phyloP scores from a whole-genome alignment of 2,329 filamentous ascomycete genomes.

The Colletotrichum tamarilloi region DNA sequence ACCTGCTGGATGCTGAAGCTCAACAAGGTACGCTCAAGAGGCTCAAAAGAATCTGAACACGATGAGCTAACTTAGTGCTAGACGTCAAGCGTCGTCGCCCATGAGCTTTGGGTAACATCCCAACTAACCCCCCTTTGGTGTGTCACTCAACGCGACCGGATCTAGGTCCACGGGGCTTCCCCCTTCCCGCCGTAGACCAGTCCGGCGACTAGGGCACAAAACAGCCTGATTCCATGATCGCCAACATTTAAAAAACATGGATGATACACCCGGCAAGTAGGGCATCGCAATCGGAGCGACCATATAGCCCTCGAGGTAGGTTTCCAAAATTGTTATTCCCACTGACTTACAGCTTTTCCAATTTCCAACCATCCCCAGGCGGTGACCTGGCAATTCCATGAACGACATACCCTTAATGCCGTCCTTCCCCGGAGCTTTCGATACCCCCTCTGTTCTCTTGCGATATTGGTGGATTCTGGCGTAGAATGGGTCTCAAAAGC shows the following conservation, averaged over 20 bases:
- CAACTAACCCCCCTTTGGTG: slow-evolving; percentile 25
- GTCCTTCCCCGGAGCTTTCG: slow-evolving; percentile 18
- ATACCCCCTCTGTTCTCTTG: slow-evolving; percentile 31
- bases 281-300: neutral
- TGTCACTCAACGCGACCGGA: neutral
- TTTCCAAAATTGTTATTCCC: slow-evolving; percentile 10
- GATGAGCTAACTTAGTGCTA: slow-evolving; percentile 32
- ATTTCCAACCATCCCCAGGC: neutral
- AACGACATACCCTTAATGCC: neutral
- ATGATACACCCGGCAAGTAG: neutral
- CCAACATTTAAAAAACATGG: neutral
- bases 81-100: slow-evolving; percentile 43
- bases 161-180: slow-evolving; percentile 15
- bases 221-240: neutral
- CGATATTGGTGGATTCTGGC: slow-evolving; percentile 32
- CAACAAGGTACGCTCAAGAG: slow-evolving; percentile 38
- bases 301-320: slow-evolving; percentile 30
- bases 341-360: slow-evolving; percentile 28
- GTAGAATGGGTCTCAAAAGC: slow-evolving; percentile 19
- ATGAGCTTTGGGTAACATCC: slow-evolving; percentile 19
- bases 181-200: neutral
- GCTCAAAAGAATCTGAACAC: neutral
- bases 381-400: neutral
- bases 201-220: neutral
- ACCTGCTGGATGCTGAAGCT: slow-evolving; percentile 36